phyloP scores from a whole-genome alignment of 768 basidiomycete species.

The Neoboletus subvelutipes region DNA sequence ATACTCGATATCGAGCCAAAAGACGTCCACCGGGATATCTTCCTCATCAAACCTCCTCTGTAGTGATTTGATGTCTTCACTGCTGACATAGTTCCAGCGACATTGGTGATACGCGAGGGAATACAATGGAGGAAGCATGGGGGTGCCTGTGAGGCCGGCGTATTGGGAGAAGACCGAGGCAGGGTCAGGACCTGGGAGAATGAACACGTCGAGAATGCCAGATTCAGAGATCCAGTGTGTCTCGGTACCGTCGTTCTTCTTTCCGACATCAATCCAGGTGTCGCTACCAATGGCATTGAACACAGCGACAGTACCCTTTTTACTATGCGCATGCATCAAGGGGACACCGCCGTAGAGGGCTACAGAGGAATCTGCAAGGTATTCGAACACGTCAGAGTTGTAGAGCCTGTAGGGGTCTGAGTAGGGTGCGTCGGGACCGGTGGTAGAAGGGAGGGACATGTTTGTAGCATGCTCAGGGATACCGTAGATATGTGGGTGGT shows the following conservation, averaged over 20 bases:
- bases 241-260: conserved; percentile 55
- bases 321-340: conserved; percentile 89
- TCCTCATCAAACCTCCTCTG: conserved; percentile 89
- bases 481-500: conserved; percentile 88
- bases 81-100: conserved; percentile 95
- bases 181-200: conserved; percentile 89
- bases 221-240: conserved; percentile 99
- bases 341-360: conserved; percentile 92
- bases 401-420: conserved; percentile 92
- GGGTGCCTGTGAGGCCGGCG: conserved; percentile 77
- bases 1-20: conserved; percentile 98
- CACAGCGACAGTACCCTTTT: conserved; percentile 83
- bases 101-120: conserved; percentile 96
- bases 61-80: conserved; percentile 82
- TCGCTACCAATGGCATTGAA: conserved; percentile 89
- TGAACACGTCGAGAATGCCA: conserved; percentile 91
- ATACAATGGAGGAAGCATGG: conserved; percentile 88
- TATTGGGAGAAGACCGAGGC: conserved; percentile 85
- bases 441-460: conserved; percentile 85
- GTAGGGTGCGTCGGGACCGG: conserved; percentile 73
- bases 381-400: conserved; percentile 97
- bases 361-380: conserved; percentile 74
- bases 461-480: conserved; percentile 95
- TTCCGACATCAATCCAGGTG: conserved; percentile 90
- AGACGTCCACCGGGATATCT: conserved; percentile 92